Percentiles rank a stretch among this genome's conserved stretches.
These are phyloP conservation scores for Poa annua DNA, from an alignment of 176 grass and related monocot species.

Conservation along the genomic window DNA sequence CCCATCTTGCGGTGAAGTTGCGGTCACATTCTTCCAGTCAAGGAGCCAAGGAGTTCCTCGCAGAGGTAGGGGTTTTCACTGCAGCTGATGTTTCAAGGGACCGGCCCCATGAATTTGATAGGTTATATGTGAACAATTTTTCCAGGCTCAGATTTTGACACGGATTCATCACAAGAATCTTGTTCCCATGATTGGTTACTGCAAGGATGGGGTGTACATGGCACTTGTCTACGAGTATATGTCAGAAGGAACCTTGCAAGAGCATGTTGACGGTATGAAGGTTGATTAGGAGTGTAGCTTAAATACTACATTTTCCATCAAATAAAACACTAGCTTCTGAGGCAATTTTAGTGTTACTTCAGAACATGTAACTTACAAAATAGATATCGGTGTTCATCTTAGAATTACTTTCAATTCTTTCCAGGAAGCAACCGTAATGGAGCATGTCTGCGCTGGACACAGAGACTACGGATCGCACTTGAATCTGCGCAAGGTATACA, in stretches of 20 bases:
- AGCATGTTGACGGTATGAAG: constrained; percentile 52
- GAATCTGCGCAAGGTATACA: constrained; percentile 72
- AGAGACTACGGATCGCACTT: constrained; percentile 47
- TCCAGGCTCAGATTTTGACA: constrained; percentile 62
- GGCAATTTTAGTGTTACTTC: no score
- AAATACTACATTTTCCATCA: no score
- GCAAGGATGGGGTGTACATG: constrained; percentile 59
- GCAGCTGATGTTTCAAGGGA: no score
- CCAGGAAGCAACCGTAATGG: constrained; percentile 22
- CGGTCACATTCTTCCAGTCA: constrained; percentile 54
- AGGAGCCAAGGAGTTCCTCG: constrained; percentile 57
- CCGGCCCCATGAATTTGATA: no score
- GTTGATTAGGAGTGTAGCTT: neutral
- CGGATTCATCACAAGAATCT: constrained; percentile 72
- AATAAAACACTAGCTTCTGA: no score
- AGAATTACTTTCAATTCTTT: no score
- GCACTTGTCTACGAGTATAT: constrained; percentile 77
- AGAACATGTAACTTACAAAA: no score
- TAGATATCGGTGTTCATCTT: no score
- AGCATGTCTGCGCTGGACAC: constrained; percentile 43
- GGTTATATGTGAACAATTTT: neutral
- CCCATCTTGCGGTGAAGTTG: constrained; percentile 67
- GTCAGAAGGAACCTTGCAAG: constrained; percentile 62
- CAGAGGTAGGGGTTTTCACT: constrained; percentile 56
- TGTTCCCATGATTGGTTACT: constrained; percentile 69